Base-by-base conservation (phyloP, 495 filamentous ascomycete species). In the Barbatosphaeria neglecta region DNA sequence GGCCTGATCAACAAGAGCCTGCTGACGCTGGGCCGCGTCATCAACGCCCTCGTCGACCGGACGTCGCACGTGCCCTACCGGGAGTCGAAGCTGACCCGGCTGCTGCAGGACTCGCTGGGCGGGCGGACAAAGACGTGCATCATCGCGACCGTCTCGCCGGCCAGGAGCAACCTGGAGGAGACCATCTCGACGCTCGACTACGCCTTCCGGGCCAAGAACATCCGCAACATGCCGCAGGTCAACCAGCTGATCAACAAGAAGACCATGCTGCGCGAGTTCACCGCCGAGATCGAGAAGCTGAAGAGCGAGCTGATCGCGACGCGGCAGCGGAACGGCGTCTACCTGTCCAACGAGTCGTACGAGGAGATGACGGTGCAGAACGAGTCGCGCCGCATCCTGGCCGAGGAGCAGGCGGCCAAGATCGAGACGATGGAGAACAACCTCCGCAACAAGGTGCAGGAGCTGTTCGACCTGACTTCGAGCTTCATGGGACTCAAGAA, bases 171-270 rank as follows among this genome's bases (percentile, higher is more conserved):
- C 56, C 73, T 97, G 13, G 92, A 98, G 55, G 92, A 98, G 61
- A 98, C 92, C 0, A 96, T 97, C 43, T 96, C 90, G 2, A 97
- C 93, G 0, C 73, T 98, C 3, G 92, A 98, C 60, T 98, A 98
- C 59, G 93, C 92, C 9, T 95, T 96, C 60, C 77, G 92, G 18
- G 92, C 93, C 3, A 98, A 98, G 68, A 95, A 97, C 55, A 98
- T 98, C 50, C 84, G 87, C 18, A 98, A 98, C 62, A 95, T 96
- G 61, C 92, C 92, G 4, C 92, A 98, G 57, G 76, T 93, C 54
- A 97, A 97, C 61, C 84, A 86, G 24, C 76, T 84, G 55, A 77
- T 95, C 45, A 87, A 85, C 16, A 98, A 97, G 63, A 90, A 90
- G 62, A 94, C 87, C 4, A 64, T 97, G 17, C 76, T 98, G 0